Evolutionary conservation across 768 basidiomycete species (phyloP).

Genomic region (Cyclocybe cylindracea): DNA sequence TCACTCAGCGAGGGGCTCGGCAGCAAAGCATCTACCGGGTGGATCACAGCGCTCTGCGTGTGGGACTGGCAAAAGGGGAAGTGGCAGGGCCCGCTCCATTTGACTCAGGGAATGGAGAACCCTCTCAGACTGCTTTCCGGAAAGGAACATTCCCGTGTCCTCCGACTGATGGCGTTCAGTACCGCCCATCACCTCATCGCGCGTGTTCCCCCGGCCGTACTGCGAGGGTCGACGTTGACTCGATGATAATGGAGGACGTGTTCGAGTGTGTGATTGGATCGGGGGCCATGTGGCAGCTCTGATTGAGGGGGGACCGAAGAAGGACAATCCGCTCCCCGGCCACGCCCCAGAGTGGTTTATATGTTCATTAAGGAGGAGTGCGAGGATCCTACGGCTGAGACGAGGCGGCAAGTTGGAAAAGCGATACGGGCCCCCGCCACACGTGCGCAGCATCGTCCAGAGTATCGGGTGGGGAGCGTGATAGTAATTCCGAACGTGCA

Average conservation of each 20-base stretch:
- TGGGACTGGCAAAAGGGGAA: conserved; percentile 14
- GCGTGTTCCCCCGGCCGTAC: conserved; percentile 16
- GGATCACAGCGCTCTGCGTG: conserved; percentile 23
- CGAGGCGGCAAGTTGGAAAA: too few relatives aligned
- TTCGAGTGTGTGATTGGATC: conserved; percentile 21
- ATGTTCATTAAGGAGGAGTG: conserved; percentile 16
- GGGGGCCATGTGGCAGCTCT: conserved; percentile 16
- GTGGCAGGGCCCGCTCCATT: conserved; percentile 12
- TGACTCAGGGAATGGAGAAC: not conserved
- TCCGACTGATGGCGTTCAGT: conserved; percentile 10
- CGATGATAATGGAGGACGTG: conserved; percentile 19
- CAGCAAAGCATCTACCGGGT: conserved; percentile 13
- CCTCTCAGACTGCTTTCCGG: not conserved
- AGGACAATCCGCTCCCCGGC: conserved; percentile 17
- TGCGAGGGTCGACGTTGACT: conserved; percentile 23
- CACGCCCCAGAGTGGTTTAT: conserved; percentile 20
- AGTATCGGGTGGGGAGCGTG: too few relatives aligned
- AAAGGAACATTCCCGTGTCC: not conserved
- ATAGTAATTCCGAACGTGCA: too few relatives aligned
- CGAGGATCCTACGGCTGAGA: not conserved
- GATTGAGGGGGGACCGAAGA: conserved; percentile 7
- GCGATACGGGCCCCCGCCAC: too few relatives aligned
- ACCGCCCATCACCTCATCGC: conserved; percentile 3
- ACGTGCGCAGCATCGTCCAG: too few relatives aligned
- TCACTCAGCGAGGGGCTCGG: conserved; percentile 3